phyloP scores from a whole-genome alignment of 2,329 filamentous ascomycete species.

The Aspergillus oerlinghausenensis region DNA sequence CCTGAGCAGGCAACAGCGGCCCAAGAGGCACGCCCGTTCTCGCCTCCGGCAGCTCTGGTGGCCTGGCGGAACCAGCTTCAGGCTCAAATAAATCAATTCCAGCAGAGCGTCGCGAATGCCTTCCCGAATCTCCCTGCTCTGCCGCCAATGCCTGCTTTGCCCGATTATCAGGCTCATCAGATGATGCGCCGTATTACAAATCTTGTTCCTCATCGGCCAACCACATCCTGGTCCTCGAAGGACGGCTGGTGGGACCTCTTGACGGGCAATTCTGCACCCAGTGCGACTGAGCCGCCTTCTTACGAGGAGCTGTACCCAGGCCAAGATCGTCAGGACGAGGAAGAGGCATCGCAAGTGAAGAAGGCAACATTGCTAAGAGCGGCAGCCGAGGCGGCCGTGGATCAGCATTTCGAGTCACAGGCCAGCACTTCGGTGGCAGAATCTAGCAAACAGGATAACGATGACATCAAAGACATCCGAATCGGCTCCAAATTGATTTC shows the following conservation, averaged over 20 bases:
- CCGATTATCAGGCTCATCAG: conserved; percentile 69
- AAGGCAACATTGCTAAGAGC: conserved; percentile 41
- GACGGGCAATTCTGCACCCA: conserved; percentile 45
- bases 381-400: conserved; percentile 40
- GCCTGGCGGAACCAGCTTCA: conserved; percentile 70
- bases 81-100: conserved; percentile 70
- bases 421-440: conserved; percentile 18
- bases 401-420: conserved; percentile 42
- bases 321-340: conserved; percentile 27
- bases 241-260: conserved; percentile 65
- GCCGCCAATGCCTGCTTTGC: conserved; percentile 60
- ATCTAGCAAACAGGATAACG: conserved; percentile 22
- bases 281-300: conserved; percentile 60
- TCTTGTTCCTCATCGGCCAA: conserved; percentile 64
- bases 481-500: conserved; percentile 42
- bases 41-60: conserved; percentile 59
- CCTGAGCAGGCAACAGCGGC: conserved; percentile 23
- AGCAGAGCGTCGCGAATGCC: conserved; percentile 63
- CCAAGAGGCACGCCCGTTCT: conserved; percentile 33
- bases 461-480: conserved; percentile 38
- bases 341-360: conserved; percentile 38
- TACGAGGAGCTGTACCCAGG: conserved; percentile 74
- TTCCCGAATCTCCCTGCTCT: conserved; percentile 59
- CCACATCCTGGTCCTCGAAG: conserved; percentile 37
- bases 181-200: conserved; percentile 70